These are phyloP conservation scores for Danielozyma ontarioensis DNA, from an alignment of 805 yeast species.

Conservation along the genomic window DNA sequence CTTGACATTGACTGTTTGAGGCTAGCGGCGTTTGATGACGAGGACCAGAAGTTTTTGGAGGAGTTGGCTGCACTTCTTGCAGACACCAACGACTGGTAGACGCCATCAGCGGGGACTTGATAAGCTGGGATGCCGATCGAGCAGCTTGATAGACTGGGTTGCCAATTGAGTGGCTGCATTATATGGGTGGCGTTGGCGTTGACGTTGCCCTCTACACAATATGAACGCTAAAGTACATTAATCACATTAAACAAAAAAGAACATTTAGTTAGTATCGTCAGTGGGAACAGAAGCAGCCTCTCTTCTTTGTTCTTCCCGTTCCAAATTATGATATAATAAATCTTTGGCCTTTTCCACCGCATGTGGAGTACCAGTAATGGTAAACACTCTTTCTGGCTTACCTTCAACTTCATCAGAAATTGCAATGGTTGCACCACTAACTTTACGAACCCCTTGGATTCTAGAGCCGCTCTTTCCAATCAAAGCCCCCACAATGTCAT, in stretches of 20 bases:
- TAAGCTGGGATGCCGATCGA: too few species aligned
- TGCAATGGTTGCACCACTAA: conserved; percentile 72
- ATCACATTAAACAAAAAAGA: neutral
- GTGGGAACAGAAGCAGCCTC: neutral
- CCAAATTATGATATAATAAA: conserved; percentile 53
- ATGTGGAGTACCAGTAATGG: conserved; percentile 56
- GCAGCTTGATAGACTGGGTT: too few species aligned
- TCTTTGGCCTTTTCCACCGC: conserved; percentile 56
- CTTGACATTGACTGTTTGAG: conserved; percentile 79
- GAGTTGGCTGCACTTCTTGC: conserved; percentile 49
- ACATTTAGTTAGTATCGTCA: neutral
- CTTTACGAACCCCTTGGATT: conserved; percentile 78
- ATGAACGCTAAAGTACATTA: too few species aligned
- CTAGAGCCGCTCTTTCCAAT: conserved; percentile 84
- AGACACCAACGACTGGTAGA: conserved; percentile 48
- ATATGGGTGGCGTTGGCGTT: too few species aligned
- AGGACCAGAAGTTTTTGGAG: conserved; percentile 59
- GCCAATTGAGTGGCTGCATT: too few species aligned
- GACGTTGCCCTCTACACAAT: too few species aligned
- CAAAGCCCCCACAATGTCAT: conserved; percentile 81
- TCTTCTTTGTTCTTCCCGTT: conserved; percentile 51
- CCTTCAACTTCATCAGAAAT: conserved; percentile 68
- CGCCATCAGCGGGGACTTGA: too few species aligned
- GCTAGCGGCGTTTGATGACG: conserved; percentile 58
- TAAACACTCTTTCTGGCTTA: conserved; percentile 61